A percentile compares a stretch with the other conserved stretches of the same genome.
Evolutionary conservation across 208 protist genomes (phyloP).

Genomic region (Porcisia deanei): DNA sequence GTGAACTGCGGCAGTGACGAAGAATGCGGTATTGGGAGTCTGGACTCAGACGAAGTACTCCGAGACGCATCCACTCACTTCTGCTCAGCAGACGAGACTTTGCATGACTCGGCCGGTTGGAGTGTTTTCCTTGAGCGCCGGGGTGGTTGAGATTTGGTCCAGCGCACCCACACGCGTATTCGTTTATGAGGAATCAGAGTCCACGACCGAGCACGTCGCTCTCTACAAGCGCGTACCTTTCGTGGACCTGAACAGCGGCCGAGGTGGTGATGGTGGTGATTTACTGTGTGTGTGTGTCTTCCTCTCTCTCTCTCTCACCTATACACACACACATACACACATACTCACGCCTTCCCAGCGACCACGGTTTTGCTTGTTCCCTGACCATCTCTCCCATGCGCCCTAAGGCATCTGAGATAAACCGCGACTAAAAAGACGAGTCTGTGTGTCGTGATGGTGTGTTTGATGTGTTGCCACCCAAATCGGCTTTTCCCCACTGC

Average conservation of each 20-base stretch:
- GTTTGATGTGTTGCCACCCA: too few relatives aligned
- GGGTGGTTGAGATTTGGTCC: too few relatives aligned
- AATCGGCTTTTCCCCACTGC: too few relatives aligned
- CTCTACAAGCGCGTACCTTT: not conserved
- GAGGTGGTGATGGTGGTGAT: not conserved
- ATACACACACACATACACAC: not conserved
- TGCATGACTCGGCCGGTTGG: not conserved
- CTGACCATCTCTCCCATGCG: too few relatives aligned
- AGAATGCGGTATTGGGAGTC: too few relatives aligned
- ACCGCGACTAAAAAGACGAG: too few relatives aligned
- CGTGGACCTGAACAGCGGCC: not conserved
- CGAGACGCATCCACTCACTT: too few relatives aligned
- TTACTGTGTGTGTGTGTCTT: not conserved
- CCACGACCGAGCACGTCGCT: not conserved
- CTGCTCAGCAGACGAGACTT: not conserved
- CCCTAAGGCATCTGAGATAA: too few relatives aligned
- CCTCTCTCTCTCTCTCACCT: too few relatives aligned
- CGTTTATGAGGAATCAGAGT: not conserved
- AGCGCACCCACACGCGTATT: not conserved
- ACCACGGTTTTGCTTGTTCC: too few relatives aligned
- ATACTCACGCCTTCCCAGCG: not conserved
- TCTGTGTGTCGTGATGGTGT: too few relatives aligned
- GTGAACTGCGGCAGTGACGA: not conserved
- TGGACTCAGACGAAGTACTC: too few relatives aligned
- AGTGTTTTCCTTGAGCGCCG: not conserved